These are phyloP conservation scores for Syzygium oleosum DNA, from an alignment of 345 rosid species.

Conservation along the genomic window DNA sequence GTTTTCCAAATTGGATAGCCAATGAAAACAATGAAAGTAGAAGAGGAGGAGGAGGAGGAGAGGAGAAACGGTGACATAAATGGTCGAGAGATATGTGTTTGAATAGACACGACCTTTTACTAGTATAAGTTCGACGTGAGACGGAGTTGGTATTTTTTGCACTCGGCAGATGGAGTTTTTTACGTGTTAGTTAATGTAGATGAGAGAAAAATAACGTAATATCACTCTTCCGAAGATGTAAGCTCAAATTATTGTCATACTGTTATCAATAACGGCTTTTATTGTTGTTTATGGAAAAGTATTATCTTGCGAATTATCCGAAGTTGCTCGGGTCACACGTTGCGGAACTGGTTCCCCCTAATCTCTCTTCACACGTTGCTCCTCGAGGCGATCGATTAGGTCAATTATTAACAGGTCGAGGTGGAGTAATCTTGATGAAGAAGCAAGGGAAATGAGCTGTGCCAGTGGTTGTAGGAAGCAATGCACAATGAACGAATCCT, in stretches of 20 bases:
- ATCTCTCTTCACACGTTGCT: not conserved
- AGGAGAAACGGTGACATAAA: not conserved
- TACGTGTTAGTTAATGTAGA: no score
- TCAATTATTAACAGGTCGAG: not conserved
- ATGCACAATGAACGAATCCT: not conserved
- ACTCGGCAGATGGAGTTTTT: no score
- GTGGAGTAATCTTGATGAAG: not conserved
- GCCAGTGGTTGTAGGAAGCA: not conserved
- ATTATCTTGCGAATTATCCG: not conserved
- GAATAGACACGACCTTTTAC: not conserved
- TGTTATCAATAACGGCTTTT: not conserved
- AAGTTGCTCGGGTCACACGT: not conserved
- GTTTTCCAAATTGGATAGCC: not conserved
- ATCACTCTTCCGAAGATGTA: rapidly evolving
- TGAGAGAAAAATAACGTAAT: rapidly evolving
- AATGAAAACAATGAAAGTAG: not conserved
- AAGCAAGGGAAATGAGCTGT: not conserved
- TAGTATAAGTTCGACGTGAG: rapidly evolving
- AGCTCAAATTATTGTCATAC: not conserved
- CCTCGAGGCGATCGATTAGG: not conserved
- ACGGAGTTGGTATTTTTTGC: no score
- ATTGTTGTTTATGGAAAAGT: not conserved
- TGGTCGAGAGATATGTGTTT: not conserved
- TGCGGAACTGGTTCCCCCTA: not conserved
- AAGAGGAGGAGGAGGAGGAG: not conserved